Base-by-base conservation (phyloP, 2,329 filamentous ascomycete genomes). In the Lithohypha guttulata region DNA sequence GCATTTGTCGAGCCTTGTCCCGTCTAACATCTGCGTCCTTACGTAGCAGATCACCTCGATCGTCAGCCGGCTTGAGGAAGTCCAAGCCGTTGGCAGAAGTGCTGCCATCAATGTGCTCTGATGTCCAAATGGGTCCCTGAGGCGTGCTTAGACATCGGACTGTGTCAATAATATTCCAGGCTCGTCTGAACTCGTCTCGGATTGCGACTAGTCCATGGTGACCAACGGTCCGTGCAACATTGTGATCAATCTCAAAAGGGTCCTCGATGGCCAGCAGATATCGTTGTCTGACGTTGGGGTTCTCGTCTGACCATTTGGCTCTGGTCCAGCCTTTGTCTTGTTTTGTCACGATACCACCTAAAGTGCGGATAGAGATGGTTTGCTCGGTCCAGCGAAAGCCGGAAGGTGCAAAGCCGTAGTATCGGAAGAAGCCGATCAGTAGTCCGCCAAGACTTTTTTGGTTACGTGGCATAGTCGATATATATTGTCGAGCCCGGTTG, bases 211-310 rank as follows among this genome's bases (percentile, higher is more conserved):
- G 84, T 2, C 85, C 84, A 44, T 78, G 74, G 53, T 89, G 82
- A 5, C 81, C 86, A 1, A 94, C 85, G 0, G 85, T 93, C 34
- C 84, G 70, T 2, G 83, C 87, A 22, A 94, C 81, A 51, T 94
- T 95, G 60, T 94, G 85, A 27, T 85, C 79, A 2, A 78, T 62
- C 62, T 94, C 85, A 53, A 94, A 94, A 0, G 87, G 87, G 56
- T 94, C 87, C 56, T 94, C 87, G 44, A 95, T 87, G 21, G 84
- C 84, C 49, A 94, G 82, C 3, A 94, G 70, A 57, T 85, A 93
- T 9, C 85, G 76, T 53, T 86, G 76, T 2, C 82, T 75, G 10
- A 89, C 71, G 5, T 79, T 73, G 18, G 76, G 61, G 5, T 77
- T 53, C 20, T 61, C 73, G 0, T 81, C 86, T 11, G 45, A 36